These are phyloP conservation scores for Phytophthora melonis DNA, from an alignment of 352 stramenopile genomes.

Conservation along the genomic window DNA sequence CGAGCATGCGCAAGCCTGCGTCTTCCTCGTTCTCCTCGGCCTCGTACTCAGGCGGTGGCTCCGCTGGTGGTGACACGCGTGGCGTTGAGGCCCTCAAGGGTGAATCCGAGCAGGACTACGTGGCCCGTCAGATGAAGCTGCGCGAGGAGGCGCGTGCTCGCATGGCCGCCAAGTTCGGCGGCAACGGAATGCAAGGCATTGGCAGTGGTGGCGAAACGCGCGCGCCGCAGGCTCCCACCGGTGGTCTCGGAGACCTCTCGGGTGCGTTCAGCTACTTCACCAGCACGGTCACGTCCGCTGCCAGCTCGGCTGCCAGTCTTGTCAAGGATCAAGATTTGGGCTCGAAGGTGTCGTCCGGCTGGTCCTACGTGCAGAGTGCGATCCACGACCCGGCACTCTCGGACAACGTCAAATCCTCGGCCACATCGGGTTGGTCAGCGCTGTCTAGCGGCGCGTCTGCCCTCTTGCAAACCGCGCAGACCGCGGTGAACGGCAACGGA, in stretches of 20 bases:
- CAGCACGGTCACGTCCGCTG: slow-evolving; percentile 73
- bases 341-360: slow-evolving; percentile 81
- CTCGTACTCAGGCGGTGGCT: slow-evolving; percentile 36
- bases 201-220: slow-evolving; percentile 74
- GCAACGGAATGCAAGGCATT: slow-evolving; percentile 81
- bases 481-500: slow-evolving; percentile 54
- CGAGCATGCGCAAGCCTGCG: slow-evolving; percentile 49
- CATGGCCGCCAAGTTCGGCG: slow-evolving; percentile 86
- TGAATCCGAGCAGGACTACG: slow-evolving; percentile 82
- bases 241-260: slow-evolving; percentile 65
- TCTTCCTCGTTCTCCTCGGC: slow-evolving; percentile 51
- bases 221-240: slow-evolving; percentile 40
- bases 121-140: slow-evolving; percentile 75
- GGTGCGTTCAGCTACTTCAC: slow-evolving; percentile 81
- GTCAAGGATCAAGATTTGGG: slow-evolving; percentile 83
- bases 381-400: slow-evolving; percentile 76
- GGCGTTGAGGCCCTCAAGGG: slow-evolving; percentile 86
- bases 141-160: slow-evolving; percentile 78
- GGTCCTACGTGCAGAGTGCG: slow-evolving; percentile 80
- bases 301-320: slow-evolving; percentile 69
- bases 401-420: slow-evolving; percentile 84
- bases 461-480: slow-evolving; percentile 72
- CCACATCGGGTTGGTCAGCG: slow-evolving; percentile 76
- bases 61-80: slow-evolving; percentile 55
- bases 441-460: slow-evolving; percentile 73